Conservation (phyloP, 208 protist genomes). For the Trichomonas tenax region DNA sequence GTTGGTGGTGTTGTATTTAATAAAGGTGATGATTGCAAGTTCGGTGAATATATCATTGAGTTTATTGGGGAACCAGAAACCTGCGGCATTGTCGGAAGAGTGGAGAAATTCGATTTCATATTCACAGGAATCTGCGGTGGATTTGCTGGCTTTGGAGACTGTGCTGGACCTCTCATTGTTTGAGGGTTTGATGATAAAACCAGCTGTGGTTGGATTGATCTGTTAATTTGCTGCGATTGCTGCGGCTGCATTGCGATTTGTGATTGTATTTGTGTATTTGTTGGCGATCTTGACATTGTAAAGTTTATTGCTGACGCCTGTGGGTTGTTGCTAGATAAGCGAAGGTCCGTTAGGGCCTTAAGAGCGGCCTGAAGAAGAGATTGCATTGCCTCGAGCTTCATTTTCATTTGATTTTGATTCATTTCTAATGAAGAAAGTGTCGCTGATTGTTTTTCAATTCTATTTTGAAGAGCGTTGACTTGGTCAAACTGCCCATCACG, state of each 20-base stretch:
- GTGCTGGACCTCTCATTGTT: neutral
- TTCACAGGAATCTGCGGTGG: neutral
- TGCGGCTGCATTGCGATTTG: neutral
- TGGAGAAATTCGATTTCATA: neutral
- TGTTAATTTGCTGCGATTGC: neutral
- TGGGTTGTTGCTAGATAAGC: neutral
- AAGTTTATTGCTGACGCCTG: neutral
- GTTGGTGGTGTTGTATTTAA: neutral
- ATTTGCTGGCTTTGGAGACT: neutral
- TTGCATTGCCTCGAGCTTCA: neutral
- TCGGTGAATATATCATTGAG: neutral
- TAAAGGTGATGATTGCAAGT: neutral
- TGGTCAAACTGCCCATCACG: neutral
- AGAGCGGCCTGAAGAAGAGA: neutral
- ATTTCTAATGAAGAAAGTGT: neutral
- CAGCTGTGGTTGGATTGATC: neutral
- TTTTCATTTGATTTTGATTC: neutral
- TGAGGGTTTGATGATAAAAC: neutral
- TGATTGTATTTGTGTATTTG: neutral
- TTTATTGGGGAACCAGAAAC: neutral
- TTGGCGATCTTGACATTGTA: neutral
- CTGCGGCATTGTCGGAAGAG: neutral
- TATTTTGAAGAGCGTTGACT: neutral
- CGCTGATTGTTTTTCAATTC: neutral
- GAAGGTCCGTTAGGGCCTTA: neutral